Base-by-base conservation (phyloP, 257 asterid species). In the Gentiana macrophylla region DNA sequence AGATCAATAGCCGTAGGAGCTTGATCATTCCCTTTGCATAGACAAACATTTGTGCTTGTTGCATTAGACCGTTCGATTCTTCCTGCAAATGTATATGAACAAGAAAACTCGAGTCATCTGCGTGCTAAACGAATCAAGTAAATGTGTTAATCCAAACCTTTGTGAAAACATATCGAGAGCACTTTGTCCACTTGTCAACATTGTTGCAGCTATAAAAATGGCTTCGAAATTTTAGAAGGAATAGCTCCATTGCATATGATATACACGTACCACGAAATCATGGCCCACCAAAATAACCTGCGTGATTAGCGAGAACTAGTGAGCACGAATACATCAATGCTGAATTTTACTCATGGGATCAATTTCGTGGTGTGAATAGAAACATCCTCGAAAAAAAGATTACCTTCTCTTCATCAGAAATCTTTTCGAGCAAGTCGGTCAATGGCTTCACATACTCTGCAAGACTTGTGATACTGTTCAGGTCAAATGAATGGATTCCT, bases 281-380 rank as follows among this genome's bases (percentile, higher is more conserved):
- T 92, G 99, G 36, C 95, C 99, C 36, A 82, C 97, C 72, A 92
- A 75, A 74, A 88, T 83, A 52, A 92, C 95, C 99, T 92, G 89
- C 82, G 66, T 37, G n/a, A 37, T 9, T 3, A 3, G 54, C 15
- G 33, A 24, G 10, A 38, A 32, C 7, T 44, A 11, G 15, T 7
- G 9, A 64, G 11, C 57, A 37, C 1, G 12, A 43, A 49, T 3
- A 37, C 35, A 38, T 15, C 49, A 35, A 8, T 15, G 4, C 24
- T 37, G 35, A 55, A 35, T 6, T 37, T 4, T 8, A 36, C 5
- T 37, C 8, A 7, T 24, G 24, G n/a, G 24, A 24, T 24, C 24
- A 24, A 24, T 12, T 3, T 54, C 6, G 8, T 12, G 36, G 6
- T 12, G 4, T 35, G 12, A 37, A 0, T 36, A 11, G 37, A 54